Evolutionary conservation across 345 rosid genomes (phyloP), one percentile per base, ranked within the genome.

Genomic region (Rhodamnia rubescens): DNA sequence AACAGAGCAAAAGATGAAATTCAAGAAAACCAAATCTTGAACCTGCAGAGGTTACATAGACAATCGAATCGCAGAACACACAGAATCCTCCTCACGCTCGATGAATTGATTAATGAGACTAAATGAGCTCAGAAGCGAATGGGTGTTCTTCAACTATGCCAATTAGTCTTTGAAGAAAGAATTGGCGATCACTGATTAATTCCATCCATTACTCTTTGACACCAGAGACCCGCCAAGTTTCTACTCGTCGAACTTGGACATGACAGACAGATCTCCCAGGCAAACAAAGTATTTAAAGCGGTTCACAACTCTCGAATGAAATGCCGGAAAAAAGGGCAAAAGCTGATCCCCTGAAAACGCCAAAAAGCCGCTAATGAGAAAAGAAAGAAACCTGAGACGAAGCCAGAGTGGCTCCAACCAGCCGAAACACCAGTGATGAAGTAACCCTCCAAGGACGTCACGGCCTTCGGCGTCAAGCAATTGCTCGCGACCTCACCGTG

Each of bases 341-440:
- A n/a, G 47, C 21, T 26, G 5, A 80, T 10, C 80, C 75, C 6
- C 40, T 44, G 10, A 29, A 74, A 78, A 64, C 42, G 82, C 27
- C 42, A 69, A 27, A 27, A 74, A 27, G 55, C 29, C 58, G 24
- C 12, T 20, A 42, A 55, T 40, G 81, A 80, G 69, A 44, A 15
- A 55, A 56, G 21, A 9, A 80, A 90, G 21, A 85, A 87, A 96
- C 99, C 95, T 90, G 99, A 92, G 87, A 97, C 96, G 87, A 97
- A 95, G 83, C 90, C 98, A 58, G 98, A 94, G 74, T 95, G 98
- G 86, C 86, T 94, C 99, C 99, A 97, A 64, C 99, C 99, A 88
- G 99, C 96, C 84, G 97, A 88, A 84, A 93, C 92, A 59, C 91
- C 92, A 88, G 90, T 87, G 3, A 95, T 89, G 27, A 84, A 87